Conservation (phyloP, 768 basidiomycete species). For the Agaricus blazei region DNA sequence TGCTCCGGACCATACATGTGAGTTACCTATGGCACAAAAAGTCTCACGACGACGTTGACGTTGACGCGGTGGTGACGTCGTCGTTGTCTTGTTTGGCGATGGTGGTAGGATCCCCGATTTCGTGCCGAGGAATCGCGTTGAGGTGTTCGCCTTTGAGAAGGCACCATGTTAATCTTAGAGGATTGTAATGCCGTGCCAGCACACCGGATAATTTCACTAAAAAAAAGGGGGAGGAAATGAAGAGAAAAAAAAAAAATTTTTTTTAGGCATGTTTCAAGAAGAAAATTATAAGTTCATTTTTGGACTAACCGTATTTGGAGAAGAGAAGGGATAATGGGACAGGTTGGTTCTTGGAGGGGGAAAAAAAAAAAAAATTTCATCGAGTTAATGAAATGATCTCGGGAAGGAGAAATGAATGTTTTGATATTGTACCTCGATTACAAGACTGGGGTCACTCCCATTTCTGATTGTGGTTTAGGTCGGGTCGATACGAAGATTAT, state of each 20-base stretch:
- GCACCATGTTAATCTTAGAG: constrained; percentile 45
- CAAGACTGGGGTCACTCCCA: constrained; percentile 17
- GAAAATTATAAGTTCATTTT: background rate
- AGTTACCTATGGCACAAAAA: too few species aligned
- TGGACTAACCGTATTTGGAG: constrained; percentile 49
- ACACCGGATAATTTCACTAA: constrained; percentile 41
- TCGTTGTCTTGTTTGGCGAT: too few species aligned
- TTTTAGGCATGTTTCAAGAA: too few species aligned
- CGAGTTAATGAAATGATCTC: too few species aligned
- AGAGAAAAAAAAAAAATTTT: too few species aligned
- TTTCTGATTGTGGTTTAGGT: constrained; percentile 2
- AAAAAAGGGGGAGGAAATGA: background rate
- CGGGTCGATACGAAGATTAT: constrained; percentile 11
- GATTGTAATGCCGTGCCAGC: constrained; percentile 48
- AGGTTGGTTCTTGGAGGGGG: constrained; percentile 14
- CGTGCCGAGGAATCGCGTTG: constrained; percentile 41
- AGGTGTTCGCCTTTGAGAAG: constrained; percentile 45
- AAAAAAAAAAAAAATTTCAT: too few species aligned
- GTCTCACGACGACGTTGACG: too few species aligned
- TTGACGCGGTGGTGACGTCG: too few species aligned
- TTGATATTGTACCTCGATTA: constrained; percentile 25
- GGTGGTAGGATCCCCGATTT: constrained; percentile 26
- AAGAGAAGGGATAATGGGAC: constrained; percentile 48
- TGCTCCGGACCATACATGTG: too few species aligned
- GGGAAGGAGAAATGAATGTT: too few species aligned